These are phyloP conservation scores for Naganishia vishniacii DNA, from an alignment of 768 basidiomycete species.

Conservation along the genomic window DNA sequence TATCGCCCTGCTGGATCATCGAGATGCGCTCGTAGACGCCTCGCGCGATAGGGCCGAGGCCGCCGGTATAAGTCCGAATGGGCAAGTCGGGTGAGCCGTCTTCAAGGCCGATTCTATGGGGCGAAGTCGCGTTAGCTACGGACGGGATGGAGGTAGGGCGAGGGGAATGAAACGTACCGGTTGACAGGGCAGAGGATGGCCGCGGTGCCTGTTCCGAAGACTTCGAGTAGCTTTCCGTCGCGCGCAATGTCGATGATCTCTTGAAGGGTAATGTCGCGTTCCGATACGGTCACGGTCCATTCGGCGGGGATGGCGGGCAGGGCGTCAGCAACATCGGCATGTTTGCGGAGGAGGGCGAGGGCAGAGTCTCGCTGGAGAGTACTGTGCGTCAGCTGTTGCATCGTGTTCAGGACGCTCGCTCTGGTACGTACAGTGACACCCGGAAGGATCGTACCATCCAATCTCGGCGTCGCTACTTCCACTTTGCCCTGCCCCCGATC, in stretches of 20 bases:
- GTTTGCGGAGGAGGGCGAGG: conserved; percentile 22
- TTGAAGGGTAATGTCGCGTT: conserved; percentile 20
- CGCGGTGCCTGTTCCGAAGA: conserved; percentile 28
- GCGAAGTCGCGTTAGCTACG: not conserved
- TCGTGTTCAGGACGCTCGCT: not conserved
- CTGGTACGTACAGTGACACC: conserved; percentile 26
- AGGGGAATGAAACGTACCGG: conserved; percentile 11
- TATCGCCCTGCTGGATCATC: conserved; percentile 27
- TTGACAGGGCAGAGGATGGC: conserved; percentile 27
- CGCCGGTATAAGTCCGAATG: conserved; percentile 15
- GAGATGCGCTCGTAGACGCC: conserved; percentile 26
- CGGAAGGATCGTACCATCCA: conserved; percentile 28
- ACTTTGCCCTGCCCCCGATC: conserved; percentile 7
- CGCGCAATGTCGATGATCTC: conserved; percentile 15
- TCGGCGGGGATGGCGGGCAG: conserved; percentile 7
- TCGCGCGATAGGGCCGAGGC: conserved; percentile 28
- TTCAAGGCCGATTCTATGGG: conserved; percentile 26
- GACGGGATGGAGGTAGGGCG: too few relatives aligned
- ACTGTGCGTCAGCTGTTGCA: not conserved
- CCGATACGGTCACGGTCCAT: conserved; percentile 20
- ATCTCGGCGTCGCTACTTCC: conserved; percentile 23
- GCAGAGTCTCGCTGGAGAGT: conserved; percentile 26
- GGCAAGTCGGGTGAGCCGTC: conserved; percentile 18
- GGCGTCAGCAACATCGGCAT: not conserved
- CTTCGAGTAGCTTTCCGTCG: conserved; percentile 26